phyloP scores from a whole-genome alignment of 768 basidiomycete species.

The Mycena alexandri region DNA sequence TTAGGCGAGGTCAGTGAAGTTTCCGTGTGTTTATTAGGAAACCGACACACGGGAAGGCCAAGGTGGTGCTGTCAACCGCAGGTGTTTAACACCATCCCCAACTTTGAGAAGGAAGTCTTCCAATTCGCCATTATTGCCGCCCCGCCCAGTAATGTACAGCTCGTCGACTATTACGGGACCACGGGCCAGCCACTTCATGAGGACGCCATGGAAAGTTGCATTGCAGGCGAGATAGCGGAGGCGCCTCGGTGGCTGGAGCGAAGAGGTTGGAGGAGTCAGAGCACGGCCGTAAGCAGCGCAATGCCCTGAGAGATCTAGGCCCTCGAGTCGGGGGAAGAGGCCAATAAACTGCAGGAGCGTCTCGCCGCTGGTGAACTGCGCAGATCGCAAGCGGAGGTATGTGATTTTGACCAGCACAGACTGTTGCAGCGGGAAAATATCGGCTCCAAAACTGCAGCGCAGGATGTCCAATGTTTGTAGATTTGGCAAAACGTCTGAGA shows the following conservation, averaged over 20 bases:
- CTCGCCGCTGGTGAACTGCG: not conserved
- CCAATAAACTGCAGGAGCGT: not conserved
- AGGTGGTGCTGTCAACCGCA: too few relatives aligned
- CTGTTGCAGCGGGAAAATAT: not conserved
- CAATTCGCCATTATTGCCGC: not conserved
- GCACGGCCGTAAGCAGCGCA: too few relatives aligned
- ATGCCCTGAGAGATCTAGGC: not conserved
- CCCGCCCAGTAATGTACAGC: not conserved
- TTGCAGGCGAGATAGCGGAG: not conserved
- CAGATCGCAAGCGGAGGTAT: not conserved
- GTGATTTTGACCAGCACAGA: not conserved
- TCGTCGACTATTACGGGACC: not conserved
- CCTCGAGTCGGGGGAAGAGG: not conserved
- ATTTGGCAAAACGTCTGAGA: not conserved
- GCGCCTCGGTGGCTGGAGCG: not conserved
- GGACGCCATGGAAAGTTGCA: too few relatives aligned
- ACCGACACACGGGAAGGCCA: too few relatives aligned
- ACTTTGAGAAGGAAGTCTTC: not conserved
- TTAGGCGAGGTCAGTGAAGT: too few relatives aligned
- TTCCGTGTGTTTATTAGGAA: too few relatives aligned
- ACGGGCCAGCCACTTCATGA: not conserved
- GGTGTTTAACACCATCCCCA: not conserved
- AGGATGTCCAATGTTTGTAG: not conserved
- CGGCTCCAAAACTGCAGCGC: not conserved
- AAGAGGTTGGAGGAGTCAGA: not conserved